Conservation (phyloP, 306 rosid species). For the Alnus glutinosa region DNA sequence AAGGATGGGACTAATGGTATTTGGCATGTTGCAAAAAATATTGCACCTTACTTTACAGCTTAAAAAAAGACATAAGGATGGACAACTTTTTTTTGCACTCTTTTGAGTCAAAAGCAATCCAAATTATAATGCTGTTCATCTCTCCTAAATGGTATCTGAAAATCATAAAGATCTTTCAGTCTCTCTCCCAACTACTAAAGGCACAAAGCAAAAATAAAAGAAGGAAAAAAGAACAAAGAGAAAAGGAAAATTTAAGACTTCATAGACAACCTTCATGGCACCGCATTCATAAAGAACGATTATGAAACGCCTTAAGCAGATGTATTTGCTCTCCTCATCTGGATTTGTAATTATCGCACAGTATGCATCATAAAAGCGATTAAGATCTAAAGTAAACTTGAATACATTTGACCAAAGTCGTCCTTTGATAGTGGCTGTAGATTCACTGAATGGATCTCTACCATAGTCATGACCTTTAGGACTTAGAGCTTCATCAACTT, state of each 20-base stretch:
- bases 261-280: slow-evolving; percentile 69
- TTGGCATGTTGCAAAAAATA: too few relatives aligned
- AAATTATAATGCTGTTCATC: not conserved
- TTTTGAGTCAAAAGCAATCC: not conserved
- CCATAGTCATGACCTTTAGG: slow-evolving; percentile 36
- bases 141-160: not conserved
- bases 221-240: slow-evolving; percentile 1
- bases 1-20: too few relatives aligned
- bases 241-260: slow-evolving; percentile 15
- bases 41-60: not conserved
- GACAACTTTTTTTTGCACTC: not conserved
- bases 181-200: not conserved
- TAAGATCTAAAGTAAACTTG: slow-evolving; percentile 84
- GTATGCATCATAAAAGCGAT: slow-evolving; percentile 75
- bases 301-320: slow-evolving; percentile 91
- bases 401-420: slow-evolving; percentile 93
- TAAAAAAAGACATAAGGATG: not conserved
- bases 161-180: not conserved
- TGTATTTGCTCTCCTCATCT: slow-evolving; percentile 87
- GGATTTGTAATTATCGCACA: slow-evolving; percentile 97
- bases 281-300: slow-evolving; percentile 79
- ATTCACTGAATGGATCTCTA: slow-evolving; percentile 49
- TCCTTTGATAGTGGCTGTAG: slow-evolving; percentile 70
- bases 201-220: slow-evolving; percentile 10
- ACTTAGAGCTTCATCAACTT: slow-evolving; percentile 73